Evolutionary conservation across 495 filamentous ascomycete species (phyloP).

Genomic region (Annulohypoxylon bovei): DNA sequence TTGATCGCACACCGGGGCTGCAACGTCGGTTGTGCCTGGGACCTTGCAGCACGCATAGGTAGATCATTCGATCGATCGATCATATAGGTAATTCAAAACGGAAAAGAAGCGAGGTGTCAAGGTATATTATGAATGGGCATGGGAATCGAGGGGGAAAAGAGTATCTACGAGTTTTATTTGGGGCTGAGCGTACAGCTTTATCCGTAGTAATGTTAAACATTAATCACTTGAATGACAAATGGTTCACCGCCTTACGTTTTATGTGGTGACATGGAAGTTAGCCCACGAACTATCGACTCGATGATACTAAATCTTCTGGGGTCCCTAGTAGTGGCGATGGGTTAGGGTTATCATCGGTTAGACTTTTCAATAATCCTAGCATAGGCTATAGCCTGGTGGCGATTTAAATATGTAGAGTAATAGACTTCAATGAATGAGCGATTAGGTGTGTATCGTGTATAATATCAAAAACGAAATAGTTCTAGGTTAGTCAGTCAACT

Average conservation of each 20-base stretch:
- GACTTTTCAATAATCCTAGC: not conserved
- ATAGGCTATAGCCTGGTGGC: not conserved
- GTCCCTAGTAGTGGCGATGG: not conserved
- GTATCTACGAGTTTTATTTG: not conserved
- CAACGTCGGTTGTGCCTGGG: not conserved
- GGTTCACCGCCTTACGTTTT: not conserved
- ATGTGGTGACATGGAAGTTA: constrained; percentile 7
- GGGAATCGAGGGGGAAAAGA: not conserved
- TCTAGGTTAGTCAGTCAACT: too few relatives aligned
- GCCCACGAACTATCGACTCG: not conserved
- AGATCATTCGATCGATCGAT: not conserved
- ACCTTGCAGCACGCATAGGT: not conserved
- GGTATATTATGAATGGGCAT: not conserved
- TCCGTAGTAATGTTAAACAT: not conserved
- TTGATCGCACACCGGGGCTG: constrained; percentile 30
- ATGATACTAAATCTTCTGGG: not conserved
- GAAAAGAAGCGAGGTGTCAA: not conserved
- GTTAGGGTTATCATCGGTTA: not conserved
- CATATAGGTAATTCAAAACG: not conserved
- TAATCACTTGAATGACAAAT: not conserved
- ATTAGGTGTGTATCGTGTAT: too few relatives aligned
- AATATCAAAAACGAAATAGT: too few relatives aligned
- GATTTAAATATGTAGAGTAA: not conserved
- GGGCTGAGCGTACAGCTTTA: not conserved
- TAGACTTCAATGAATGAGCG: too few relatives aligned